Evolutionary conservation across 116 monocot genomes (phyloP), one percentile per base, ranked within the genome.

Genomic region (Thalassia testudinum): DNA sequence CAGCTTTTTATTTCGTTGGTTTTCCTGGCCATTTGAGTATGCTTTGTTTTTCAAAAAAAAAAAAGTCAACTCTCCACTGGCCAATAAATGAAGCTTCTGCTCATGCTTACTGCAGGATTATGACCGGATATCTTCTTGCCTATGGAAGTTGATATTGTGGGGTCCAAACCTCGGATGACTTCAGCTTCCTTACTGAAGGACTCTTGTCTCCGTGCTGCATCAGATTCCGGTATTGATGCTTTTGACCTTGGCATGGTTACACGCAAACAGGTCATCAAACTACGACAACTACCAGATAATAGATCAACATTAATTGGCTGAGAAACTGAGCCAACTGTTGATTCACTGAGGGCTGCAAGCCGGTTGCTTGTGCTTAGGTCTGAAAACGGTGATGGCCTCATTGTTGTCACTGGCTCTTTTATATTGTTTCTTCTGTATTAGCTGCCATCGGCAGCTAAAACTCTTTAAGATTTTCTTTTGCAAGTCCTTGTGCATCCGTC

Each of bases 371-470:
- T 64, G 43, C 47, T 24, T 30, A 75, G 62, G 57, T 48, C 48
- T 1, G 52, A 21, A 17, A 26, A 59, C 27, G 51, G 38, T 44
- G 21, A 50, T 7, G 62, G 74, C 13, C 61, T 95, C 12, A 64
- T 95, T 54, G 80, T 80, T 19, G 81, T 79, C 26, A 95, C 85
- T 16, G 95, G 95, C 20, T 95, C 88, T 45, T 60, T 43, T 85
- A 95, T 69, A 51, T 95, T 10, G 95, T 79, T 64, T 71, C 88
- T 26, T 69, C 78, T 15, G 27, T 83, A n/a, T 62, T 88, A 54
- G 50, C 69, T 57, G 53, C 30, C 3, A 24, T 61, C 25, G 30
- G 42, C 27, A 52, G 12, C n/a, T 52, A 52, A 10, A 3, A 34
- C 10, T 5, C 10, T 34, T 34, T 34, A 34, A 34, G n/a, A n/a